Conservation (phyloP, 805 yeast genomes). For the Saccharomycopsis schoenii region DNA sequence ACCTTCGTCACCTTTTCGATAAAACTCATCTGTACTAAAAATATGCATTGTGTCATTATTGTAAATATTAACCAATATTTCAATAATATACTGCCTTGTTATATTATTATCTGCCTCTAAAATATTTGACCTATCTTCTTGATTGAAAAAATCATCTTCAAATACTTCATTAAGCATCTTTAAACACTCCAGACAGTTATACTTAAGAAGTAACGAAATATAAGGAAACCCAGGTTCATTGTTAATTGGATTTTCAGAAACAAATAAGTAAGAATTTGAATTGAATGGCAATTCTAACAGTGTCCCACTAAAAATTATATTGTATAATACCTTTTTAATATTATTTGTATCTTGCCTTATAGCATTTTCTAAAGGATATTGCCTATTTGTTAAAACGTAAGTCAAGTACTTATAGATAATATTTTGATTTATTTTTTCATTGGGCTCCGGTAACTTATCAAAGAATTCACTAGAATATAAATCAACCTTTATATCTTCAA, state of each 20-base stretch:
- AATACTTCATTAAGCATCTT: slow-evolving; percentile 70
- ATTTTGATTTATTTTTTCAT: slow-evolving; percentile 8
- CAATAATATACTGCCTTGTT: slow-evolving; percentile 70
- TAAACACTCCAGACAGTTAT: slow-evolving; percentile 50
- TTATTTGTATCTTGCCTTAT: slow-evolving; percentile 29
- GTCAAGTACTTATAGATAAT: slow-evolving; percentile 54
- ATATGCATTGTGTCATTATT: slow-evolving; percentile 21
- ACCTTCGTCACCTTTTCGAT: neutral
- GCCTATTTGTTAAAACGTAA: slow-evolving; percentile 63
- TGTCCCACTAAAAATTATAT: slow-evolving; percentile 50
- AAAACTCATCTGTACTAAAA: slow-evolving; percentile 20
- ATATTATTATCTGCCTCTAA: slow-evolving; percentile 25
- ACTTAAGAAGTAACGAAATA: slow-evolving; percentile 44
- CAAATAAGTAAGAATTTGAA: slow-evolving; percentile 27
- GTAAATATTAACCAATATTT: slow-evolving; percentile 54
- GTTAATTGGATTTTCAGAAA: slow-evolving; percentile 16
- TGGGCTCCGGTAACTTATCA: neutral
- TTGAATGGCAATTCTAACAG: slow-evolving; percentile 37
- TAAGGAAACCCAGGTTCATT: slow-evolving; percentile 59
- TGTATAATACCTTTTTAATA: slow-evolving; percentile 33
- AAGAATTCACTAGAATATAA: slow-evolving; percentile 16
- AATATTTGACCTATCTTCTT: slow-evolving; percentile 31
- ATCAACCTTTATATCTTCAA: slow-evolving; percentile 2
- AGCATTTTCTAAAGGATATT: slow-evolving; percentile 60
- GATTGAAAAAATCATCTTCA: slow-evolving; percentile 71